These are phyloP conservation scores for Cryptosporidium bovis DNA, from an alignment of 169 alveolate genomes.

Conservation along the genomic window DNA sequence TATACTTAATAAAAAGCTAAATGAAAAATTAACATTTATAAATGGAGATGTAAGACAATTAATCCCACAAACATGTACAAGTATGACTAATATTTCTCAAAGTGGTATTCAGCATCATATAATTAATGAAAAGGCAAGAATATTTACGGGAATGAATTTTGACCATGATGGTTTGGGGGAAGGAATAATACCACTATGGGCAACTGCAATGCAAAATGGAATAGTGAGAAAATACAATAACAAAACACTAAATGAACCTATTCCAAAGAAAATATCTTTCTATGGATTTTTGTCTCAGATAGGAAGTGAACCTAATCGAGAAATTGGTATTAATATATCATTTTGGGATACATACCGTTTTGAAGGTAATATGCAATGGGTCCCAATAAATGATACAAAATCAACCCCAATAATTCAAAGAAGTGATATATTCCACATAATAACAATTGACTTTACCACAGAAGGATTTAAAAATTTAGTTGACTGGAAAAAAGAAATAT, in stretches of 20 bases:
- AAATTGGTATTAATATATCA: conserved; percentile 3
- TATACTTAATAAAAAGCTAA: conserved; percentile 35
- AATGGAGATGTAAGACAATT: conserved; percentile 67
- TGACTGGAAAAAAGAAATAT: conserved; percentile 26
- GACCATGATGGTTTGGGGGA: conserved; percentile 72
- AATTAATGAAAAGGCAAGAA: conserved; percentile 50
- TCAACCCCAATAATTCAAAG: conserved; percentile 12
- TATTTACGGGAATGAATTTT: conserved; percentile 66
- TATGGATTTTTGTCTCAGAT: conserved; percentile 65
- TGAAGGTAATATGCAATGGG: conserved; percentile 65
- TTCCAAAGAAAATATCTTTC: conserved; percentile 48
- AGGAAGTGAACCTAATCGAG: conserved; percentile 9
- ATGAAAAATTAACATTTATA: conserved; percentile 46
- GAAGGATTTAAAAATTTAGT: conserved; percentile 35
- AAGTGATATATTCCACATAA: conserved; percentile 45
- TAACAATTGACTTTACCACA: conserved; percentile 36
- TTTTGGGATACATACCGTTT: conserved; percentile 73
- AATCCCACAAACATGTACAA: conserved; percentile 18
- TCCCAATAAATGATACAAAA: conserved; percentile 23
- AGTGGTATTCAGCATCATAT: conserved; percentile 3
- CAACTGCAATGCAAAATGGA: conserved; percentile 49
- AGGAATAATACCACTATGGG: conserved; percentile 71
- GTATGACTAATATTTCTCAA: conserved; percentile 7
- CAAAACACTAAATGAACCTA: conserved; percentile 28
- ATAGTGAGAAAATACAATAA: conserved; percentile 40